These are phyloP conservation scores for Dryas drummondii DNA, from an alignment of 306 rosid genomes.

Conservation along the genomic window DNA sequence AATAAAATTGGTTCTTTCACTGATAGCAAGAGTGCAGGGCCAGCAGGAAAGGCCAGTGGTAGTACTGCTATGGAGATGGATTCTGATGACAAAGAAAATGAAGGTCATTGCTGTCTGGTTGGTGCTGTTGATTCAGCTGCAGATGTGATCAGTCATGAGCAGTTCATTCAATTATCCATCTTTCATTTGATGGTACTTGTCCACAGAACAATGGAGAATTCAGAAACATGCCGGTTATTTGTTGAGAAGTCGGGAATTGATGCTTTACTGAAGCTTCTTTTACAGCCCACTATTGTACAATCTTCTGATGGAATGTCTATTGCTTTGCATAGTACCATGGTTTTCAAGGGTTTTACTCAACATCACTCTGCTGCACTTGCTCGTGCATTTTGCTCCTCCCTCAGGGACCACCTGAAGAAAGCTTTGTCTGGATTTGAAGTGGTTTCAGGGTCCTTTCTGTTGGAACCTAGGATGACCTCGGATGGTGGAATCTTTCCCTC, in stretches of 20 bases:
- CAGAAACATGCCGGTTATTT: constrained; percentile 93
- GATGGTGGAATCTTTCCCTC: constrained; percentile 68
- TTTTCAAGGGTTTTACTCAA: constrained; percentile 89
- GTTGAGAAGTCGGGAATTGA: constrained; percentile 93
- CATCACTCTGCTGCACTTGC: constrained; percentile 88
- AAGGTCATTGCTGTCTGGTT: constrained; percentile 47
- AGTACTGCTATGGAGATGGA: constrained; percentile 84
- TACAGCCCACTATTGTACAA: constrained; percentile 75
- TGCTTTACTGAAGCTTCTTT: constrained; percentile 75
- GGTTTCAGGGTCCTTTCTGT: constrained; percentile 57
- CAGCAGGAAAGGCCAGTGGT: constrained; percentile 60
- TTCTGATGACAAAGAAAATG: constrained; percentile 63
- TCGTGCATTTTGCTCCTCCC: constrained; percentile 83
- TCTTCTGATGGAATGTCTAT: constrained; percentile 94
- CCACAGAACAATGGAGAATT: constrained; percentile 91
- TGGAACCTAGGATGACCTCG: constrained; percentile 69
- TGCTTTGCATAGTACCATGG: constrained; percentile 97
- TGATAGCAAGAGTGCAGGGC: constrained; percentile 41
- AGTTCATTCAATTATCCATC: constrained; percentile 68
- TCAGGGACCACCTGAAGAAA: constrained; percentile 70
- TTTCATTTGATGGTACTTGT: constrained; percentile 92
- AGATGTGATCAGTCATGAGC: constrained; percentile 69
- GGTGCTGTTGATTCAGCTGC: constrained; percentile 49
- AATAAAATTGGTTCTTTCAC: constrained; percentile 69
- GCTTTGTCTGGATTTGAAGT: constrained; percentile 63